Evolutionary conservation across 2,329 filamentous ascomycete species (phyloP).

Genomic region (Xylogone sp.): DNA sequence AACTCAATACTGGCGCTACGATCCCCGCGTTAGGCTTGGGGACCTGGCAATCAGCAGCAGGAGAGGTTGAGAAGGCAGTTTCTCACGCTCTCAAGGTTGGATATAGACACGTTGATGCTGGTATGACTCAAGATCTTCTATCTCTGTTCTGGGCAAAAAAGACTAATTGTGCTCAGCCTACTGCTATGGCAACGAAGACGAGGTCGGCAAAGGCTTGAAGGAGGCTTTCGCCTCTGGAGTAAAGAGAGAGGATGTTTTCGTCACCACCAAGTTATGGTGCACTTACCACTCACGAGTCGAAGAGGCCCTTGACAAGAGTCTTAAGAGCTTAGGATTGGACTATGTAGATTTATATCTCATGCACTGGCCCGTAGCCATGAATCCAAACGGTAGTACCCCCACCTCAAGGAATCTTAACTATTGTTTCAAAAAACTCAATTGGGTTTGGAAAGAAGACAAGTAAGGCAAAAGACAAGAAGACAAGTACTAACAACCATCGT

Average conservation of each 20-base stretch:
- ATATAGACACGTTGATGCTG: conserved; percentile 48
- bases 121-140: neutral
- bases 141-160: too few relatives aligned
- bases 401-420: conserved; percentile 59
- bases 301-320: conserved; percentile 62
- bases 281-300: conserved; percentile 33
- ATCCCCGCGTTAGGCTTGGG: conserved; percentile 41
- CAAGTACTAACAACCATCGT: conserved; percentile 8
- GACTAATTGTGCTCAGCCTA: conserved; percentile 29
- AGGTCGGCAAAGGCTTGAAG: conserved; percentile 38
- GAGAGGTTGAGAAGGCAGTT: conserved; percentile 37
- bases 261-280: conserved; percentile 36
- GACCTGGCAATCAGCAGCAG: conserved; percentile 41
- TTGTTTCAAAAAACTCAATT: conserved; percentile 4
- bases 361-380: conserved; percentile 58
- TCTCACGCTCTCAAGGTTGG: conserved; percentile 38
- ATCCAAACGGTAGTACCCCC: conserved; percentile 62
- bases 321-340: conserved; percentile 45
- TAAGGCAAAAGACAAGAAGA: conserved; percentile 2
- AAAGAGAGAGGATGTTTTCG: conserved; percentile 31
- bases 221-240: conserved; percentile 50
- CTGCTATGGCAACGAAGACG: conserved; percentile 38
- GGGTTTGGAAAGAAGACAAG: too few relatives aligned
- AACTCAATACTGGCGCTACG: conserved; percentile 32
- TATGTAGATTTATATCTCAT: conserved; percentile 50